Conservation (phyloP, 2,329 filamentous ascomycete genomes). For the Cephalotrichum gorgonifer region DNA sequence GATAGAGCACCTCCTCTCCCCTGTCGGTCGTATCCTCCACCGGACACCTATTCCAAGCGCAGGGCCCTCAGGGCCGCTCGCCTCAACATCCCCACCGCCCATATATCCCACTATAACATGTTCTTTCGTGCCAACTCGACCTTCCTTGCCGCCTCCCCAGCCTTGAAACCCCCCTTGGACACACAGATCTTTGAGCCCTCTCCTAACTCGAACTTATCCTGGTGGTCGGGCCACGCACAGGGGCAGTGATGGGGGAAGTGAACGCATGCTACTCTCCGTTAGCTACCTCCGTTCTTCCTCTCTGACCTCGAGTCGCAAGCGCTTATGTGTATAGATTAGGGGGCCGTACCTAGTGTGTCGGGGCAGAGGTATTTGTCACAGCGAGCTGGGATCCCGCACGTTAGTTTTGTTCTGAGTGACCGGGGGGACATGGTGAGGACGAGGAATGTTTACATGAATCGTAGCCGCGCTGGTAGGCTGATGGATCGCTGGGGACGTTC, state of each 20-base stretch:
- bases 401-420: neutral
- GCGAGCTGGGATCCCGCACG: no score
- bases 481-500: constrained; percentile 76
- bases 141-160: constrained; percentile 62
- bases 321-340: neutral
- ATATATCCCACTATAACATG: constrained; percentile 47
- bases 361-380: constrained; percentile 94
- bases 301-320: neutral
- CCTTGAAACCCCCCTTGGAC: constrained; percentile 64
- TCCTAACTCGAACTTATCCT: constrained; percentile 67
- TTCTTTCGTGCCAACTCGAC: constrained; percentile 74
- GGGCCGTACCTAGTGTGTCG: constrained; percentile 55
- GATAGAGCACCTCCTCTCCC: neutral
- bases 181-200: constrained; percentile 66
- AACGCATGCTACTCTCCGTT: constrained; percentile 58
- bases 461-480: constrained; percentile 66
- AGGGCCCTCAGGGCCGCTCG: no score
- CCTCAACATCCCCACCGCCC: neutral
- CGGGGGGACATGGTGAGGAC: neutral
- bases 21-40: neutral
- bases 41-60: neutral
- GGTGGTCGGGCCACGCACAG: constrained; percentile 66
- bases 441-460: neutral
- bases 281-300: neutral
- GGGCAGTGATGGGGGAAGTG: constrained; percentile 96